phyloP scores from a whole-genome alignment of 805 yeast species.

The Sungouiozyma intestinalis region DNA sequence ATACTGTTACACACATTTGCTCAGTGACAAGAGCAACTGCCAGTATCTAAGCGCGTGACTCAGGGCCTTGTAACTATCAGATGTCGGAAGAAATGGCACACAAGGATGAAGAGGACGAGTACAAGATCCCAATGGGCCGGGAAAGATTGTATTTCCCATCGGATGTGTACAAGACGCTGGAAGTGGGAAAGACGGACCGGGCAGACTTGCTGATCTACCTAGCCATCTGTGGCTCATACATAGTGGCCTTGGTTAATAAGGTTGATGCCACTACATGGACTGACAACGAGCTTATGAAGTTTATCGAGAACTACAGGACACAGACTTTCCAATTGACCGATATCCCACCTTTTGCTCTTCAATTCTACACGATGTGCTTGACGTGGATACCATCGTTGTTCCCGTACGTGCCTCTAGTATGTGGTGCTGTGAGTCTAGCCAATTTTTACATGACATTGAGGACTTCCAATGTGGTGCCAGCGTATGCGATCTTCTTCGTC shows the following conservation, averaged over 20 bases:
- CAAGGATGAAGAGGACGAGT: not conserved
- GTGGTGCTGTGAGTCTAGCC: constrained; percentile 9
- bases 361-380: constrained; percentile 12
- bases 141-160: constrained; percentile 8
- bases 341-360: constrained; percentile 18
- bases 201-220: constrained; percentile 5
- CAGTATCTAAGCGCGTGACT: no score
- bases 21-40: no score
- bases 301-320: not conserved
- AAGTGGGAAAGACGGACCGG: constrained; percentile 7
- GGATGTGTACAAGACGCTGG: constrained; percentile 6
- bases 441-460: constrained; percentile 14
- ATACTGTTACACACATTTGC: no score
- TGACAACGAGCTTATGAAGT: not conserved
- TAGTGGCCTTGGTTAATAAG: not conserved
- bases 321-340: constrained; percentile 11
- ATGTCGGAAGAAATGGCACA: not conserved
- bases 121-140: constrained; percentile 6
- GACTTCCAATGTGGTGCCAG: constrained; percentile 30
- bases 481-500: constrained; percentile 30
- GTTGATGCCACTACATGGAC: not conserved
- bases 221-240: not conserved
- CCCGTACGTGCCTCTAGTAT: constrained; percentile 5
- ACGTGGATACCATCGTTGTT: not conserved
- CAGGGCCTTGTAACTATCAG: not conserved